A percentile compares a stretch with the other conserved stretches of the same genome.
phyloP scores from a whole-genome alignment of 176 grass and related monocot genomes.

The Carex kokanica region DNA sequence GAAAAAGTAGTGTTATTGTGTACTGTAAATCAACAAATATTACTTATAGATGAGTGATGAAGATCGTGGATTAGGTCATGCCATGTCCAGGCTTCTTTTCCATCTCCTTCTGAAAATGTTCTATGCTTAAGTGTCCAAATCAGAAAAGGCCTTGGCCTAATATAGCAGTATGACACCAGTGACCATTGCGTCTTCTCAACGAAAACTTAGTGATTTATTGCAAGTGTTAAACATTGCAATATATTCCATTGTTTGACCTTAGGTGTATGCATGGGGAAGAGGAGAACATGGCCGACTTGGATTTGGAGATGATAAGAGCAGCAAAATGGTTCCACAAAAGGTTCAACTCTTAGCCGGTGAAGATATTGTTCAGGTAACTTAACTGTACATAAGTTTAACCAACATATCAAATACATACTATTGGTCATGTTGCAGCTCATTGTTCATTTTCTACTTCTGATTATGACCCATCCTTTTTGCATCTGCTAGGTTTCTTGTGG shows the following conservation, averaged over 20 bases:
- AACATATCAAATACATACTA: neutral
- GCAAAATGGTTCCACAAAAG: constrained; percentile 93
- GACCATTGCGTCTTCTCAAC: neutral
- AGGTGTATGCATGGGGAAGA: constrained; percentile 99
- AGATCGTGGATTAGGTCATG: neutral
- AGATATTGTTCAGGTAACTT: constrained; percentile 79
- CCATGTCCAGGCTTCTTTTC: neutral
- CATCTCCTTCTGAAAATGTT: neutral
- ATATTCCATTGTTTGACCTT: neutral
- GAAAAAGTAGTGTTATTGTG: neutral
- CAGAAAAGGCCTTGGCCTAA: neutral
- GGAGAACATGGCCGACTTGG: constrained; percentile 97
- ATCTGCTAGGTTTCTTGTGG: constrained; percentile 81
- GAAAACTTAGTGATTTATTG: neutral
- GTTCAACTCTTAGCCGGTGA: constrained; percentile 67
- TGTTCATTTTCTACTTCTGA: constrained; percentile 13
- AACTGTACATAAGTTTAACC: neutral
- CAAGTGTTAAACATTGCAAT: constrained; percentile 7
- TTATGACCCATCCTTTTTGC: constrained; percentile 11
- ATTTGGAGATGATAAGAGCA: constrained; percentile 99
- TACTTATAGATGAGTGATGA: neutral
- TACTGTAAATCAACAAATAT: neutral
- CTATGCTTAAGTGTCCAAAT: neutral
- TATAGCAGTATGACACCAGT: neutral
- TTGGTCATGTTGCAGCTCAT: neutral